Base-by-base conservation (phyloP, 352 stramenopile genomes). In the Phytophthora gonapodyides region DNA sequence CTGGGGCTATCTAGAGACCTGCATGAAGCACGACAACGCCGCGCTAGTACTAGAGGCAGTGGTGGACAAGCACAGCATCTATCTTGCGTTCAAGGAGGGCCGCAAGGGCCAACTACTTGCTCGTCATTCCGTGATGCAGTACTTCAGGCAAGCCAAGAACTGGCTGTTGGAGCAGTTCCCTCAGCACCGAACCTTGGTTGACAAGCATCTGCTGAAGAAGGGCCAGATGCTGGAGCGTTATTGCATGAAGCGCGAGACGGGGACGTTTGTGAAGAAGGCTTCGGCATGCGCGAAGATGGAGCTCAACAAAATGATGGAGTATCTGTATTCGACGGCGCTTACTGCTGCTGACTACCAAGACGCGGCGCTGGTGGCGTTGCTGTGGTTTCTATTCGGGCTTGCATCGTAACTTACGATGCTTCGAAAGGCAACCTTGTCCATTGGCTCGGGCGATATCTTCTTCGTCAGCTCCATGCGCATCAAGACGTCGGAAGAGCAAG, bases 321-420 rank as follows among this genome's bases (percentile, higher is more conserved):
- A 27, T 4, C 24, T 27, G 24, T 27, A 27, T 27, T 27, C 24
- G 24, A 27, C 24, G 24, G 24, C 24, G 24, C 2, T 27, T 27
- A 27, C 24, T 27, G 24, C 24, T 27, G 24, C 24, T 27, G 70
- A 78, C 52, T 76, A 76, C 47, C 60, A 76, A 48, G 56, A 54
- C 31, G 57, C 59, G 1, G 61, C 53, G 0, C 48, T 80, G 10
- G 15, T 80, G 3, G 59, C 57, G 2, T 16, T 82, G 4, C 21
- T 78, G 35, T 74, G 59, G 64, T 73, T 69, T 35, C 37, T 74
- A 2, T 77, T 83, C 27, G 58, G 67, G 0, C 64, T 58, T 8
- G 61, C 67, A 8, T 76, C 61, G 0, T 54, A 78, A 7, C 34
- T 70, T 0, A 45, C 61, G 3, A 16, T 73, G 0, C 17, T 82